Evolutionary conservation across 108 stramenopile genomes (phyloP).

Genomic region (Seminavis robusta): DNA sequence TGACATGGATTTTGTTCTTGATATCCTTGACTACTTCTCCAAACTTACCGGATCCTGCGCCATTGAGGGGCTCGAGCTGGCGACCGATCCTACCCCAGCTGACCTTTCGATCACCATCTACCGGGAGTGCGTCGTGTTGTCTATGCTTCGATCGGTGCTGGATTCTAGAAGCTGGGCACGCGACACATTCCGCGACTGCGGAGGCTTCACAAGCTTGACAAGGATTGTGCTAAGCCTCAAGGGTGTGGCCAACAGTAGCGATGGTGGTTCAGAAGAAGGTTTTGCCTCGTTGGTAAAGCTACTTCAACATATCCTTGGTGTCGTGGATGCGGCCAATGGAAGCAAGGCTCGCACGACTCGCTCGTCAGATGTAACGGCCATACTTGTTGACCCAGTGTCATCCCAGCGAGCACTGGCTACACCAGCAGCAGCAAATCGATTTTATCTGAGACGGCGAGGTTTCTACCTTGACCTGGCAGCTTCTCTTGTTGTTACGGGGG

Average conservation of each 20-base stretch:
- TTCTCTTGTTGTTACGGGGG: slow-evolving; percentile 54
- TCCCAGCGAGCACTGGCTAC: slow-evolving; percentile 27
- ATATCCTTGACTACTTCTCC: slow-evolving; percentile 49
- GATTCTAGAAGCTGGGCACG: slow-evolving; percentile 54
- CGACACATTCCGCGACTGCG: slow-evolving; percentile 63
- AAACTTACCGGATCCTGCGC: slow-evolving; percentile 9
- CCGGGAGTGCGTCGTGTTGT: background rate
- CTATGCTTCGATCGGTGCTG: slow-evolving; percentile 48
- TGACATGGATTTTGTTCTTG: slow-evolving; percentile 62
- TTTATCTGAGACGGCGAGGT: slow-evolving; percentile 50
- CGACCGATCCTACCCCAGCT: background rate
- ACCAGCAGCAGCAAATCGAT: slow-evolving; percentile 49
- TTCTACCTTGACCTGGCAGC: slow-evolving; percentile 80
- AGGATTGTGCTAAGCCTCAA: slow-evolving; percentile 42
- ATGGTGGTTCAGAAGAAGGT: slow-evolving; percentile 4
- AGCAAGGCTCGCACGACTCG: slow-evolving; percentile 35
- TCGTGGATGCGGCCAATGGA: slow-evolving; percentile 53
- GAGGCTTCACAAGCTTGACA: slow-evolving; percentile 65
- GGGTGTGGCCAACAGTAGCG: slow-evolving; percentile 10
- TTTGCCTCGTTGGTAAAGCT: slow-evolving; percentile 35
- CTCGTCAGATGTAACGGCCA: slow-evolving; percentile 1
- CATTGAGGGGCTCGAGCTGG: background rate
- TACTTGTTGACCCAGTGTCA: slow-evolving; percentile 39
- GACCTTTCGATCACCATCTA: background rate
- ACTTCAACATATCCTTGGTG: slow-evolving; percentile 41